A percentile compares a stretch with the other conserved stretches of the same genome.
Evolutionary conservation across 2,329 filamentous ascomycete genomes (phyloP).

Genomic region (Lanzia echinophila): DNA sequence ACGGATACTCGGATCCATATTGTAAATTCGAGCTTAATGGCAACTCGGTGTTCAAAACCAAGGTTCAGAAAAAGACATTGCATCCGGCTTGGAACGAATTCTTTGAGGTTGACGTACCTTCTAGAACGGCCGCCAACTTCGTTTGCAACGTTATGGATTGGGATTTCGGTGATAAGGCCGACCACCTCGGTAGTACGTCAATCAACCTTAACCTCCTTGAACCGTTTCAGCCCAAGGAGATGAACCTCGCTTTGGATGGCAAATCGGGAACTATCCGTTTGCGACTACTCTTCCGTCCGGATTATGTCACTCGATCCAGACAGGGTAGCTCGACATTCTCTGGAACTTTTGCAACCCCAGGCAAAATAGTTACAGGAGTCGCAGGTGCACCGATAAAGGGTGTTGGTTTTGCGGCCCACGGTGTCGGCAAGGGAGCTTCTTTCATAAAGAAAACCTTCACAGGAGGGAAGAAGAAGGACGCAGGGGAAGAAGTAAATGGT

Average conservation of each 20-base stretch:
- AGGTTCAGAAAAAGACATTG: constrained; percentile 93
- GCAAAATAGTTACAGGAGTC: constrained; percentile 76
- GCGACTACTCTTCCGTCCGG: constrained; percentile 84
- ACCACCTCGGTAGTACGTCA: constrained; percentile 71
- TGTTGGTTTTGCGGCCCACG: constrained; percentile 59
- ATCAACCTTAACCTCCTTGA: constrained; percentile 77
- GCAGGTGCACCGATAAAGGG: constrained; percentile 92
- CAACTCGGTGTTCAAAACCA: constrained; percentile 88
- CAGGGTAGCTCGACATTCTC: constrained; percentile 92
- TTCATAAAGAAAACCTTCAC: constrained; percentile 84
- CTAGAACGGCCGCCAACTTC: constrained; percentile 79
- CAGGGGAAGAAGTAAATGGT: constrained; percentile 31
- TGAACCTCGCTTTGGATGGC: constrained; percentile 71
- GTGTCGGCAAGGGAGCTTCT: constrained; percentile 78
- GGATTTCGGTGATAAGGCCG: constrained; percentile 93
- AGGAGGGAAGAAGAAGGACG: constrained; percentile 55
- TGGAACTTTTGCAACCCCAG: constrained; percentile 79
- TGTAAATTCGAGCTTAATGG: constrained; percentile 91
- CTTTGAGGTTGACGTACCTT: constrained; percentile 78
- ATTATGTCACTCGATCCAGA: constrained; percentile 78
- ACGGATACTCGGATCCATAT: constrained; percentile 95
- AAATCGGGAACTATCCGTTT: constrained; percentile 80
- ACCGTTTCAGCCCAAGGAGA: constrained; percentile 75
- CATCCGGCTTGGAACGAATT: constrained; percentile 94
- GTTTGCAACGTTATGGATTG: constrained; percentile 83